These are phyloP conservation scores for Phytopythium montanum DNA, from an alignment of 352 stramenopile species.

Conservation along the genomic window DNA sequence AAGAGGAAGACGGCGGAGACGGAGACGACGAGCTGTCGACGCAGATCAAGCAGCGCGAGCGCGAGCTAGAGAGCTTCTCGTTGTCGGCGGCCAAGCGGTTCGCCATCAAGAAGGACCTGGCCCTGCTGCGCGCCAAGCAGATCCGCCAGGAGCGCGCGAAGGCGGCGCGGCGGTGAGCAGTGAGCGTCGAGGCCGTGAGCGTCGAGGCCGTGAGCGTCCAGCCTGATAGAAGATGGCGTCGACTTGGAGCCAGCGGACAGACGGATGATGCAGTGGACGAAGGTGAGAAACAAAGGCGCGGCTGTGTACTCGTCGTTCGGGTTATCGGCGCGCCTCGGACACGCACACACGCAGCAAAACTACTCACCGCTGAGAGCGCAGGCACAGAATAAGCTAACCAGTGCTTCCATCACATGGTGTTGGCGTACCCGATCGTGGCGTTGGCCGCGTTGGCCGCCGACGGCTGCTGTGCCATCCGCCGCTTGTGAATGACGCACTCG, in stretches of 20 bases:
- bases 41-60: slow-evolving; percentile 56
- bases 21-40: slow-evolving; percentile 15
- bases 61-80: slow-evolving; percentile 52
- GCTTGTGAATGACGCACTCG: slow-evolving; percentile 72
- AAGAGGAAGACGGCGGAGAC: background rate
- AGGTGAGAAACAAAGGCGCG: background rate
- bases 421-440: slow-evolving; percentile 5
- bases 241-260: too few species aligned
- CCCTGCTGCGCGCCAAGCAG: slow-evolving; percentile 56
- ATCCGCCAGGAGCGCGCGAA: slow-evolving; percentile 44
- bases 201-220: background rate
- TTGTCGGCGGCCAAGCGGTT: slow-evolving; percentile 74
- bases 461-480: slow-evolving; percentile 28
- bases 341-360: slow-evolving; percentile 6
- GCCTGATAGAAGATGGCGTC: too few species aligned
- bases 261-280: background rate
- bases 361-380: background rate
- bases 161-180: background rate
- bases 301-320: slow-evolving; percentile 1
- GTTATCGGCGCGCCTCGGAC: background rate
- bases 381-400: slow-evolving; percentile 2
- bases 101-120: slow-evolving; percentile 80
- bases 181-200: background rate
- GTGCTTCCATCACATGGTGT: slow-evolving; percentile 1
- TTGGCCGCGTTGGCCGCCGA: background rate